These are phyloP conservation scores for Moniliella sp. DNA, from an alignment of 1,284 basidiomycete species.

Conservation along the genomic window DNA sequence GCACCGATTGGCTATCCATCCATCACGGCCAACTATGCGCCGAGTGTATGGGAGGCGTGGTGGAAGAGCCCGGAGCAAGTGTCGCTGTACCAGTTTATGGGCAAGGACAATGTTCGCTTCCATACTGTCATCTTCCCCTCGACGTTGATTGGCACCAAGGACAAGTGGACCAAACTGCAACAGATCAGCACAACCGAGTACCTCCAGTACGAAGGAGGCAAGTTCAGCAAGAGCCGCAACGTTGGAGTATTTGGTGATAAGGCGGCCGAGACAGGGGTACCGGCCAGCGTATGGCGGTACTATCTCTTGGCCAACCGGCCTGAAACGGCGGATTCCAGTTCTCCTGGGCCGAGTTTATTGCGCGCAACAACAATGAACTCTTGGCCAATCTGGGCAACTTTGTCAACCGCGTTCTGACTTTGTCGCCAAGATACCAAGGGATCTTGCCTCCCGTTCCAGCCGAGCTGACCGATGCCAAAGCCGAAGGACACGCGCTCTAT, in stretches of 20 bases:
- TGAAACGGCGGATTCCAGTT: slow-evolving; percentile 84
- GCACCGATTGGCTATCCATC: slow-evolving; percentile 90
- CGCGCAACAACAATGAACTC: slow-evolving; percentile 78
- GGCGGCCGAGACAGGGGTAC: slow-evolving; percentile 75
- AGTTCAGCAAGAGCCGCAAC: slow-evolving; percentile 92
- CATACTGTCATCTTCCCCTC: slow-evolving; percentile 90
- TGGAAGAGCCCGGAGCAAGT: slow-evolving; percentile 87
- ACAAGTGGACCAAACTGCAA: slow-evolving; percentile 78
- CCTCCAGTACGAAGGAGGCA: slow-evolving; percentile 92
- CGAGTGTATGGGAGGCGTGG: slow-evolving; percentile 85
- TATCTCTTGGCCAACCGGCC: slow-evolving; percentile 80
- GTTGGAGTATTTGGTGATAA: slow-evolving; percentile 92
- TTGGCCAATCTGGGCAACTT: slow-evolving; percentile 97
- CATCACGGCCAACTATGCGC: slow-evolving; percentile 84
- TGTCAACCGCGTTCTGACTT: slow-evolving; percentile 81
- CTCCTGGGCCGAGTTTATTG: slow-evolving; percentile 84
- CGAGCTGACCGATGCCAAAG: too few species aligned
- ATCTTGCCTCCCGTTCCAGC: slow-evolving; percentile 43
- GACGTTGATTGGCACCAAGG: slow-evolving; percentile 66
- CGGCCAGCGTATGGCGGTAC: slow-evolving; percentile 86
- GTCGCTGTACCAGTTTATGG: slow-evolving; percentile 89
- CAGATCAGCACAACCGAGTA: slow-evolving; percentile 93
- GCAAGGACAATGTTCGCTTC: slow-evolving; percentile 61
- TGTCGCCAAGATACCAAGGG: slow-evolving; percentile 65
- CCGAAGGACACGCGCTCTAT: slow-evolving; percentile 1